Percentiles rank a stretch among this genome's conserved stretches.
These are phyloP conservation scores for Rhodamnia rubescens DNA, from an alignment of 345 rosid genomes.

Conservation along the genomic window DNA sequence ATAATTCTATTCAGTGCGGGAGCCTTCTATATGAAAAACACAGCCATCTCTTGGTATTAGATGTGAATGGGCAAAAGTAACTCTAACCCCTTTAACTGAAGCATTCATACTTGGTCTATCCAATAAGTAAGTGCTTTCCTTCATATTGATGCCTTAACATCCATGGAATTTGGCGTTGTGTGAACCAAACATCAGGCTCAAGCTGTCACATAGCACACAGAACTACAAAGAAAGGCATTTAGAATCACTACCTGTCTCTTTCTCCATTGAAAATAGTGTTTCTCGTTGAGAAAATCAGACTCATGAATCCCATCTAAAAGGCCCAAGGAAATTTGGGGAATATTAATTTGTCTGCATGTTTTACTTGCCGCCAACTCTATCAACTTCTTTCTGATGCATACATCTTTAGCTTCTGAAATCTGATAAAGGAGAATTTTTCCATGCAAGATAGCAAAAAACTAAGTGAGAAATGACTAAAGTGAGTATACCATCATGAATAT, in stretches of 20 bases:
- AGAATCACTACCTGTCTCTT: constrained; percentile 59
- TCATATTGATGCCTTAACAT: not conserved
- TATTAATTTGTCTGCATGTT: constrained; percentile 52
- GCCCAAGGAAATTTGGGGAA: constrained; percentile 67
- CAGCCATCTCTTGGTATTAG: not conserved
- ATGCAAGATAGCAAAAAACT: constrained; percentile 4
- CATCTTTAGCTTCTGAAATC: constrained; percentile 89
- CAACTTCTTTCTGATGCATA: constrained; percentile 59
- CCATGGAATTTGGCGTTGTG: not conserved
- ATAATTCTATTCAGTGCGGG: not conserved
- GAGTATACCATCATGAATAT: not conserved
- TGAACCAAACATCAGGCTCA: not conserved
- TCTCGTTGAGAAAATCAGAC: constrained; percentile 78
- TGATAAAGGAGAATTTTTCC: constrained; percentile 16
- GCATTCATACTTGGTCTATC: not conserved
- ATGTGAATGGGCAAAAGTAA: not conserved
- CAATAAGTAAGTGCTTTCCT: not conserved
- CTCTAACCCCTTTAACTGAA: not conserved
- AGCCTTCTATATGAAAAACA: not conserved
- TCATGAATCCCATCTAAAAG: constrained; percentile 69
- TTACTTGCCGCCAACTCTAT: constrained; percentile 48
- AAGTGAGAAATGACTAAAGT: not conserved
- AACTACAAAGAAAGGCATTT: not conserved
- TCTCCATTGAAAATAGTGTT: constrained; percentile 77
- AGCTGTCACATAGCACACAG: not conserved